These are phyloP conservation scores for Astrephomene gubernaculifera DNA, from an alignment of 139 green algal genomes.

Conservation along the genomic window DNA sequence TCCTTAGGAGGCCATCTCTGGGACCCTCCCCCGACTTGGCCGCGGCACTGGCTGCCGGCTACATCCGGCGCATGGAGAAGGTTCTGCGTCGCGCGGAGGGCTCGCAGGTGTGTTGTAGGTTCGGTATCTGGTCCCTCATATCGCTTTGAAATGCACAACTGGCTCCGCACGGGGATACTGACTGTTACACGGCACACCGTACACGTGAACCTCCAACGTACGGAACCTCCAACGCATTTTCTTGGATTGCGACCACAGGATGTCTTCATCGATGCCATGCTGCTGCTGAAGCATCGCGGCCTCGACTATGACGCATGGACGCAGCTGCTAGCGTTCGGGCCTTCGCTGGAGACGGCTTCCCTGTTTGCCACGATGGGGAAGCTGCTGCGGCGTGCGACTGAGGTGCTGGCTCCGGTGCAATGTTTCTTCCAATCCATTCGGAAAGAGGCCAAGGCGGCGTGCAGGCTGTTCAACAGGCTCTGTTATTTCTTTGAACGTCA, in stretches of 20 bases:
- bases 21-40: too few species aligned
- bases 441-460: too few species aligned
- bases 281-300: too few species aligned
- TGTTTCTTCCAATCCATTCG: too few species aligned
- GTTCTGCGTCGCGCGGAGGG: not conserved
- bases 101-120: not conserved
- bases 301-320: too few species aligned
- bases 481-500: too few species aligned
- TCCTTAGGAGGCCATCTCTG: too few species aligned
- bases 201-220: not conserved
- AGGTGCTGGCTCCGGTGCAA: too few species aligned
- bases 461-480: too few species aligned
- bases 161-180: not conserved
- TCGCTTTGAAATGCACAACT: not conserved
- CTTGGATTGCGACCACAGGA: too few species aligned
- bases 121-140: not conserved
- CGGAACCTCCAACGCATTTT: not conserved
- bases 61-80: not conserved
- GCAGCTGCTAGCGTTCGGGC: not conserved
- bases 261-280: too few species aligned
- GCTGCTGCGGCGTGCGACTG: not conserved
- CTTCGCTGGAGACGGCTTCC: not conserved
- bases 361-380: not conserved
- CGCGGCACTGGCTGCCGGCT: not conserved
- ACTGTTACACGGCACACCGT: not conserved